These are phyloP conservation scores for Takakia lepidozioides DNA, from an alignment of 225 moss, liverwort and hornwort genomes.

Conservation along the genomic window DNA sequence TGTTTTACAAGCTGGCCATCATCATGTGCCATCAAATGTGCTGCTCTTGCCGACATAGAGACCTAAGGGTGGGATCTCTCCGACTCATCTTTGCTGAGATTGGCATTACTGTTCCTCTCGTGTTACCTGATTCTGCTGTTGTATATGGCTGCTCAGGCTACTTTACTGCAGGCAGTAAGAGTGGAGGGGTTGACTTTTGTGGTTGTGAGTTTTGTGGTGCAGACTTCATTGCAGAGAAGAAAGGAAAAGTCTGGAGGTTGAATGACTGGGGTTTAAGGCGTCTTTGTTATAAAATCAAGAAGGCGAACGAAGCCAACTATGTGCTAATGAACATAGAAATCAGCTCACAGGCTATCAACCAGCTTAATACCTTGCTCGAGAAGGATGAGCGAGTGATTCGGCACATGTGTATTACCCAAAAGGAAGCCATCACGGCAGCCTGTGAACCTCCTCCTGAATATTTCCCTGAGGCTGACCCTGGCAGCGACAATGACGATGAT, in stretches of 20 bases:
- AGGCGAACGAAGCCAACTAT: conserved; percentile 67
- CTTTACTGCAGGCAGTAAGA: no score
- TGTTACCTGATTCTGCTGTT: no score
- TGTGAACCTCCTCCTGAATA: conserved; percentile 66
- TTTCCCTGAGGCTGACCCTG: conserved; percentile 38
- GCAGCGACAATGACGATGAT: conserved; percentile 21
- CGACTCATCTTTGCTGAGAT: no score
- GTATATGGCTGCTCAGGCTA: no score
- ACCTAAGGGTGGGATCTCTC: no score
- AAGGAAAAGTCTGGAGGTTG: conserved; percentile 71
- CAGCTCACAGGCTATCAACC: conserved; percentile 50
- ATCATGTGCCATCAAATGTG: no score
- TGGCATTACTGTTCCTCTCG: no score
- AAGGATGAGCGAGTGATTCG: conserved; percentile 90
- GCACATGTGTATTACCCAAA: conserved; percentile 75
- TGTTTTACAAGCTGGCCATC: no score
- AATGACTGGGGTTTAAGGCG: conserved; percentile 84
- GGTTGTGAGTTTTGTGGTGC: conserved; percentile 8
- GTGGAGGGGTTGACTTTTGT: no score
- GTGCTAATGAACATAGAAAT: conserved; percentile 96
- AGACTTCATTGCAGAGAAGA: conserved; percentile 70
- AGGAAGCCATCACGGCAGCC: conserved; percentile 50
- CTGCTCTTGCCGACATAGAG: no score
- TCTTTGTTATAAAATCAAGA: conserved; percentile 81
- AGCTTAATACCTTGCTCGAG: conserved; percentile 67